Evolutionary conservation across 257 asterid species (phyloP).

Genomic region (Ehretia macrophylla): DNA sequence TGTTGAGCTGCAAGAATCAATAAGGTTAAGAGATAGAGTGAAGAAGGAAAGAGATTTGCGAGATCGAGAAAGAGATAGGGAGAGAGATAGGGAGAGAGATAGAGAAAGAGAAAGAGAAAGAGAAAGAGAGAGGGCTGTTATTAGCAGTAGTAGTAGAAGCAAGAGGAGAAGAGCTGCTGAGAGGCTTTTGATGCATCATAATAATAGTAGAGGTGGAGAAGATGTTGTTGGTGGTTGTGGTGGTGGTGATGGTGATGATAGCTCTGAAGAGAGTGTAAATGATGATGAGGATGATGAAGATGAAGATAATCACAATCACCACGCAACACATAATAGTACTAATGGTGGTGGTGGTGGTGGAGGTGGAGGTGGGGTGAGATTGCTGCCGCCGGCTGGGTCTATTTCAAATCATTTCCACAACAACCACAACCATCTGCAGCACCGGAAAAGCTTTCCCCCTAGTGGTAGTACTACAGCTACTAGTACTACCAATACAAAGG

Average conservation of each 20-base stretch:
- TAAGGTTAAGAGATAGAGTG: conserved; percentile 76
- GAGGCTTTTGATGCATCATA: conserved; percentile 37
- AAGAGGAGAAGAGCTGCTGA: conserved; percentile 61
- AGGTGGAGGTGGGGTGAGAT: conserved; percentile 23
- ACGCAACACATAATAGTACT: conserved; percentile 10
- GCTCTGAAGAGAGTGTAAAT: conserved; percentile 82
- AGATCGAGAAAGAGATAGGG: conserved; percentile 63
- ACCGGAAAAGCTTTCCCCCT: conserved; percentile 65
- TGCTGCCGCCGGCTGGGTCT: conserved; percentile 39
- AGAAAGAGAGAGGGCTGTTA: conserved; percentile 64
- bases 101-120: conserved; percentile 52
- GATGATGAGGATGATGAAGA: conserved; percentile 76
- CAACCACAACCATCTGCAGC: conserved; percentile 47
- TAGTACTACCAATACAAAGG: conserved; percentile 34
- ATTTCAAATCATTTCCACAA: conserved; percentile 41
- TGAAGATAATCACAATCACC: conserved; percentile 35
- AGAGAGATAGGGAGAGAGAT: conserved; percentile 40
- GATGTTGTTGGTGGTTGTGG: too few relatives aligned
- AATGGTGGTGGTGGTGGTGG: conserved; percentile 13
- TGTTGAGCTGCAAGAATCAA: conserved; percentile 73
- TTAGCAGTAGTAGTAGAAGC: conserved; percentile 38
- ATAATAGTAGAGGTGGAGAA: background rate
- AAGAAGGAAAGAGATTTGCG: conserved; percentile 93
- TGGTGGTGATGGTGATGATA: conserved; percentile 63
- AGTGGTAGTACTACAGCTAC: conserved; percentile 15